Evolutionary conservation across 768 basidiomycete genomes (phyloP).

Genomic region (Leccinum longicurvipes): DNA sequence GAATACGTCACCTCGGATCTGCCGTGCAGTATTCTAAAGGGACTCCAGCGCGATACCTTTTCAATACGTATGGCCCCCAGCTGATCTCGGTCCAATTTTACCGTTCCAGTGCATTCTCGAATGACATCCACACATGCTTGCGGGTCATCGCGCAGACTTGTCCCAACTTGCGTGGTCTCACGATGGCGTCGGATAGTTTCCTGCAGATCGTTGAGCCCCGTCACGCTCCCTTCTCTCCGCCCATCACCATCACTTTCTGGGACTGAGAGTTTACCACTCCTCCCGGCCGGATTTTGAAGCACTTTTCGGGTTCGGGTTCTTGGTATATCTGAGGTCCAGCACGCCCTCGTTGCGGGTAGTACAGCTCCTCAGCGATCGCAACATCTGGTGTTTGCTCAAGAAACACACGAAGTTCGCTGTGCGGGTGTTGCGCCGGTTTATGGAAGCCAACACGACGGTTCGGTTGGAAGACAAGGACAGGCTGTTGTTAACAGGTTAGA

Average conservation of each 20-base stretch:
- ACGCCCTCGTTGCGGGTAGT: slow-evolving; percentile 20
- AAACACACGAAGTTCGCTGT: slow-evolving; percentile 10
- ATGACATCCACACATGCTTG: too few relatives aligned
- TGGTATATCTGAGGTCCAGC: slow-evolving; percentile 9
- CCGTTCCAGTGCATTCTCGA: too few relatives aligned
- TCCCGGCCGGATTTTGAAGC: not conserved
- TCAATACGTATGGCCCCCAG: too few relatives aligned
- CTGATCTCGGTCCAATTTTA: too few relatives aligned
- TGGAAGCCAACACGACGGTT: not conserved
- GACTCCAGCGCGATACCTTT: too few relatives aligned
- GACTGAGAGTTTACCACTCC: not conserved
- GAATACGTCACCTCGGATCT: too few relatives aligned
- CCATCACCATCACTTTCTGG: not conserved
- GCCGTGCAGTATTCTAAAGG: too few relatives aligned
- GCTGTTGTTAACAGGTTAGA: slow-evolving; percentile 20
- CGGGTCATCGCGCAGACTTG: not conserved
- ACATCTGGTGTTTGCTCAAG: slow-evolving; percentile 17
- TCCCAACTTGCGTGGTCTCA: not conserved
- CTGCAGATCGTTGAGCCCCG: not conserved
- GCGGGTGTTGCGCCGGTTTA: slow-evolving; percentile 9
- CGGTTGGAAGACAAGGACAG: slow-evolving; percentile 25
- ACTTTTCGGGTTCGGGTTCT: slow-evolving; percentile 15
- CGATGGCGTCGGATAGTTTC: not conserved
- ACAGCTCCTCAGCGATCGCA: slow-evolving; percentile 16
- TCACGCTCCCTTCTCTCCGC: not conserved